Conservation (phyloP, 352 stramenopile genomes). For the Phytophthora vignae region DNA sequence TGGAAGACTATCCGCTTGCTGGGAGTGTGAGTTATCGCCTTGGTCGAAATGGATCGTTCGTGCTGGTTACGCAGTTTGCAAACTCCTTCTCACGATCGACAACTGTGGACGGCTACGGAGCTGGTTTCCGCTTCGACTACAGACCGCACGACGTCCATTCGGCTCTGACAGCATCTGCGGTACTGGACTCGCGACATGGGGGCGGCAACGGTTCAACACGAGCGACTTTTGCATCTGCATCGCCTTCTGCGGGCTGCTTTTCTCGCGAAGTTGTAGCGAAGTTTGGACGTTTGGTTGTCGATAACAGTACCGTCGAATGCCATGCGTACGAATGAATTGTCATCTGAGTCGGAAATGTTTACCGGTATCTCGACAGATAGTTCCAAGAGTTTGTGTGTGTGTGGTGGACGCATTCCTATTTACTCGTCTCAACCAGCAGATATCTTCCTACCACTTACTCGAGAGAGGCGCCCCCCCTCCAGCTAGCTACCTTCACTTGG, state of each 20-base stretch:
- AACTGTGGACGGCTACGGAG: constrained; percentile 21
- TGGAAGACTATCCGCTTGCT: constrained; percentile 62
- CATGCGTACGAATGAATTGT: constrained; percentile 20
- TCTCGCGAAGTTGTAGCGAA: constrained; percentile 16
- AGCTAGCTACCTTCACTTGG: too few relatives aligned
- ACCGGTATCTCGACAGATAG: too few relatives aligned
- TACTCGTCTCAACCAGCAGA: too few relatives aligned
- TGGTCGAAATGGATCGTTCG: constrained; percentile 44
- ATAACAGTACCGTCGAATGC: constrained; percentile 27
- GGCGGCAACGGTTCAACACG: constrained; percentile 32
- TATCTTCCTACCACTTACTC: too few relatives aligned
- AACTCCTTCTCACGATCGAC: constrained; percentile 54
- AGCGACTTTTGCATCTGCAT: constrained; percentile 27
- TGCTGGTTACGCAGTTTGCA: constrained; percentile 51
- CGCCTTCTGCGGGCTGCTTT: constrained; percentile 28
- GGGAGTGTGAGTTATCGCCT: constrained; percentile 58
- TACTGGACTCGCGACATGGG: constrained; percentile 29
- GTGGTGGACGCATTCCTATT: too few relatives aligned
- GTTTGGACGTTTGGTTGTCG: constrained; percentile 22
- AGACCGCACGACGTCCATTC: constrained; percentile 20
- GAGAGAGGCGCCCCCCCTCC: too few relatives aligned
- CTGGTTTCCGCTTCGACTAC: constrained; percentile 24
- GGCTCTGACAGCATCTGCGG: constrained; percentile 28
- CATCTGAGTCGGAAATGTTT: not conserved
- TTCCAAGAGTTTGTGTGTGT: too few relatives aligned